Evolutionary conservation across 139 green algal genomes (phyloP), one percentile per base, ranked within the genome.

Genomic region (Tetraselmis striata): DNA sequence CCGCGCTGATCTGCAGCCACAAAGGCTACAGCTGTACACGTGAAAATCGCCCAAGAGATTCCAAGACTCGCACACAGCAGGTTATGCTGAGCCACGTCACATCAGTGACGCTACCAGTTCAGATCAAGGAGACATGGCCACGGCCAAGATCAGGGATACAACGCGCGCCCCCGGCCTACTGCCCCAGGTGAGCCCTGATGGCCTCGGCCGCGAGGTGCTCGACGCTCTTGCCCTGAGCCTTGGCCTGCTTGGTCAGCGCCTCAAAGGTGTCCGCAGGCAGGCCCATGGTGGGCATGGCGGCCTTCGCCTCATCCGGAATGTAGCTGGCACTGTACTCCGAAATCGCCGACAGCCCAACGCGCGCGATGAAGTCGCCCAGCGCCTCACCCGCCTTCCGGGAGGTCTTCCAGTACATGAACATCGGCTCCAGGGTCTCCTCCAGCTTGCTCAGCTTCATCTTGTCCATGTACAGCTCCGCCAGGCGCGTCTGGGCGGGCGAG

Each of bases 381-480:
- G 31, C 75, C 89, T 99, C 97, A n/a, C 45, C 79, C 0, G 32
- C 31, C 27, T 86, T 79, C 77, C 87, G 85, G 79, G 82, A 77
- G 81, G 87, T 80, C 80, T 86, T 93, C 81, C 90, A 99, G 27
- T 91, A 83, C 29, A 84, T 87, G 45, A 99, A 93, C 22, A 99
- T 82, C 27, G 97, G 96, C 91, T 99, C 95, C 59, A 99, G 86
- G 59, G 90, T 94, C 18, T 88, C 82, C 92, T 99, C 97, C 78
- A 99, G 81, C 82, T 99, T 93, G 81, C 93, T 85, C 30, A 94
- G 45, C 76, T 85, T 82, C 32, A 75, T 28, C 32, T 75, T 75
- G 24, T 97, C 94, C 79, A 85, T 86, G 86, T 92, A 98, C 27
- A 88, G 27, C 84, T 95, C 80, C 2, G 96, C 93, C 59, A 99